These are phyloP conservation scores for Psidium guajava DNA, from an alignment of 345 rosid genomes.

Conservation along the genomic window DNA sequence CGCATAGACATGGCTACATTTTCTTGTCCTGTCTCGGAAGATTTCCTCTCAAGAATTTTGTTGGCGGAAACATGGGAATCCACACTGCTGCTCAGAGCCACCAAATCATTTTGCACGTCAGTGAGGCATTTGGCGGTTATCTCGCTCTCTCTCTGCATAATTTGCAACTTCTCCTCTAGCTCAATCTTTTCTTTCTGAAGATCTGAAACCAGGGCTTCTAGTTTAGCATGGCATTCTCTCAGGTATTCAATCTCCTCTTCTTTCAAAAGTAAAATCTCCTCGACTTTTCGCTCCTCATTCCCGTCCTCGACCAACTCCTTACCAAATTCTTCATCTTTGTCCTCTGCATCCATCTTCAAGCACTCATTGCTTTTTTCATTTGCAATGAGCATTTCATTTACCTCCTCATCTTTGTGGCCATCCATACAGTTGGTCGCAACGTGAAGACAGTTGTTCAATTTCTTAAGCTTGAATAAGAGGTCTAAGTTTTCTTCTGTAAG, in stretches of 20 bases:
- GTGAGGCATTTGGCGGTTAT: constrained; percentile 26
- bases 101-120: constrained; percentile 27
- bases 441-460: background rate
- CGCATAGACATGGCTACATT: background rate
- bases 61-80: constrained; percentile 30
- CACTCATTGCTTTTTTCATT: constrained; percentile 3
- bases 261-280: constrained; percentile 20
- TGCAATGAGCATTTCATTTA: constrained; percentile 5
- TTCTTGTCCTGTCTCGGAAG: constrained; percentile 19
- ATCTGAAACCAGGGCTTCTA: constrained; percentile 17
- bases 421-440: constrained; percentile 1
- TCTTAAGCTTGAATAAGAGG: constrained; percentile 34
- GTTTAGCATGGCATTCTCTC: constrained; percentile 1
- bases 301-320: constrained; percentile 11
- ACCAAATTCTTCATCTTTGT: constrained; percentile 11
- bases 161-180: constrained; percentile 23
- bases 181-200: constrained; percentile 24
- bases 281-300: constrained; percentile 16
- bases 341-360: constrained; percentile 19
- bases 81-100: constrained; percentile 16
- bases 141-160: constrained; percentile 16
- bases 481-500: constrained; percentile 55
- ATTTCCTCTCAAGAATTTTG: constrained; percentile 22
- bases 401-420: constrained; percentile 9
- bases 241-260: constrained; percentile 27